Base-by-base conservation (phyloP, 1,139 yeast genomes). In the Geotrichum bryndzae region DNA sequence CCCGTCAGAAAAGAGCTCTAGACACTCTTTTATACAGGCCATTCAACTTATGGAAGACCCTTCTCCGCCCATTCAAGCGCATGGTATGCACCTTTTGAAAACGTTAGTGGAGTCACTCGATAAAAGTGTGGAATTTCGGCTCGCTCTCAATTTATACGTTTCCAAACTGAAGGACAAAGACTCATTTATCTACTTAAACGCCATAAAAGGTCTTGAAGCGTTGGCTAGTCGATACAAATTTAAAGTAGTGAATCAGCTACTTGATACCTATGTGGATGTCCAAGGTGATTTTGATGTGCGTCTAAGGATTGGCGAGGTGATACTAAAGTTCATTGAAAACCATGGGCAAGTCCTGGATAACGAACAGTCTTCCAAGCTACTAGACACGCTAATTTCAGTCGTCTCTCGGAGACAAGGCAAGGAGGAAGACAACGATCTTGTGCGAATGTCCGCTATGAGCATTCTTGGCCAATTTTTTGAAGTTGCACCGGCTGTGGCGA, bases 371-470 rank as follows among this genome's bases (percentile, higher is more conserved):
- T 27, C 38, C 29, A 35, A 25, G 45, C 7, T 35, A 3, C 10
- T 38, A 18, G 69, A 73, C 27, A 68, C 77, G 0, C 73, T 82
- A 51, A 68, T 86, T 3, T 58, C 70, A 0, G 68, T 81, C 54
- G 78, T 83, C 1, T 71, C 83, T 58, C 48, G 48, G 23, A 71
- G 48, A 0, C 71, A 75, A 3, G 65, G 74, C 2, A 59, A 62
- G 2, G 69, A 71, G 25, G 68, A 72, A 4, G 96, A 90, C 67
- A 27, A n/a, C 15, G 78, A 80, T 61, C 80, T 86, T 54, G 68
- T 90, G 53, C 79, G 97, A 67, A 87, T 90, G 88, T 91, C 97
- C 0, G 84, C 96, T 0, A 81, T 91, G 84, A 89, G 97, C 0
- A 73, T 94, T 18, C 73, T 92, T 23, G 96, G 97, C 25, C 61